Conservation (phyloP, 352 stramenopile genomes). For the Pythium vanterpoolii region DNA sequence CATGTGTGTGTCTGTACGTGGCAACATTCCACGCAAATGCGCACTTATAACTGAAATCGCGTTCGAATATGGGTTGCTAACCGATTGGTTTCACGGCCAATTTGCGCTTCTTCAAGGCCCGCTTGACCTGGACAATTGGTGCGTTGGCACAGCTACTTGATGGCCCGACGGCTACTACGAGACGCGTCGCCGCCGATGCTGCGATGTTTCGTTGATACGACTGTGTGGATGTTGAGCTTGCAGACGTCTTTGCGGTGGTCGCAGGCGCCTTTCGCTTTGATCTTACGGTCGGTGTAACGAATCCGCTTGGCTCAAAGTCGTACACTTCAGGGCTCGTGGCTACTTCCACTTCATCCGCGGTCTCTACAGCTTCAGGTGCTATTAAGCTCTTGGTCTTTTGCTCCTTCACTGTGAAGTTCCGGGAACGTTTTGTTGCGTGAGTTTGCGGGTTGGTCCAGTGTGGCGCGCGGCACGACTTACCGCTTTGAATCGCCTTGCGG, state of each 20-base stretch:
- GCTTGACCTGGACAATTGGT: slow-evolving; percentile 27
- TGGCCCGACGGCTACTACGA: no score
- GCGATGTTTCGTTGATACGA: neutral
- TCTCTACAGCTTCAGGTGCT: neutral
- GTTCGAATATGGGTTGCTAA: slow-evolving; percentile 16
- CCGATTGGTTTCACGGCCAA: slow-evolving; percentile 16
- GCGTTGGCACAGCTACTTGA: slow-evolving; percentile 10
- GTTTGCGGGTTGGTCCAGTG: neutral
- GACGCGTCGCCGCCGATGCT: neutral
- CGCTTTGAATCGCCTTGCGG: slow-evolving; percentile 22
- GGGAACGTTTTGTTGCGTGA: neutral
- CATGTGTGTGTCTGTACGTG: slow-evolving; percentile 5
- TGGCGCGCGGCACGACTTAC: neutral
- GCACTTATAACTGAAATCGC: slow-evolving; percentile 5
- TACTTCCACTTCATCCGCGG: neutral
- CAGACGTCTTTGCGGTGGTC: neutral
- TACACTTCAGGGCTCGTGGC: slow-evolving; percentile 5
- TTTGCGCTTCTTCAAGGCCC: slow-evolving; percentile 30
- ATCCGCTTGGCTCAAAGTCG: slow-evolving; percentile 10
- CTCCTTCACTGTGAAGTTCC: neutral
- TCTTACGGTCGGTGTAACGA: neutral
- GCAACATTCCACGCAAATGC: slow-evolving; percentile 18
- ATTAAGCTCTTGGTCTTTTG: neutral
- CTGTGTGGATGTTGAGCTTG: neutral
- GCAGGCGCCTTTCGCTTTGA: slow-evolving; percentile 3